Base-by-base conservation (phyloP, 2,329 filamentous ascomycete genomes). In the Bipolaris cookei region DNA sequence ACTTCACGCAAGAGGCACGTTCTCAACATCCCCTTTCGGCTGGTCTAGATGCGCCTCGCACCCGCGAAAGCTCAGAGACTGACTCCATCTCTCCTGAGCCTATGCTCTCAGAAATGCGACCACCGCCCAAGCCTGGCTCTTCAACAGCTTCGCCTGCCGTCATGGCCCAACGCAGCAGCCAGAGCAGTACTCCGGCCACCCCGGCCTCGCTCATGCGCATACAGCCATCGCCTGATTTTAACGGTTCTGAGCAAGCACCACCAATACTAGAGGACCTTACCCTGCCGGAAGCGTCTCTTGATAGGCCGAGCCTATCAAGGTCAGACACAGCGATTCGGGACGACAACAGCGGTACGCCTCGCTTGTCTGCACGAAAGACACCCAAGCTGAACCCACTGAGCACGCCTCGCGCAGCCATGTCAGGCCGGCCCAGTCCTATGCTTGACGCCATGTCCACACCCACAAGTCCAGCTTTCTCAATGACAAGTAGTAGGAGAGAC, bases 191-290 rank as follows among this genome's bases (percentile, higher is more conserved):
- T 16, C 77, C 50, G 10, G 92, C 91, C 1, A 96, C 92, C 0
- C 92, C 92, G 0, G 91, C 93, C 7, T 96, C 92, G 6, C 78
- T 97, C 56, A 97, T 97, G 90, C 76, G 77, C 38, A 71, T 79
- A 20, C 71, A 77, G n/a, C 71, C 74, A 18, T 76, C 75, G 7
- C 73, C 75, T 7, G 68, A 65, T n/a, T 74, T 75, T 51, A 63
- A 63, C 23, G 58, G 54, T 28, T 59, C 61, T 2, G 51, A 58
- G 28, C 65, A 72, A 7, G 54, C 64, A 8, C 71, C 68, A 5
- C 70, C 73, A 7, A 66, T 73, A 54, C 67, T 89, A 75, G 86
- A 88, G 56, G 86, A 88, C 60, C 83, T 89, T 28, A 76, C 88
- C 61, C 82, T 97, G 18, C 93, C 92, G 6, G 92, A 96, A 75